These are phyloP conservation scores for Lachancea mirantina DNA, from an alignment of 805 yeast species.

Conservation along the genomic window DNA sequence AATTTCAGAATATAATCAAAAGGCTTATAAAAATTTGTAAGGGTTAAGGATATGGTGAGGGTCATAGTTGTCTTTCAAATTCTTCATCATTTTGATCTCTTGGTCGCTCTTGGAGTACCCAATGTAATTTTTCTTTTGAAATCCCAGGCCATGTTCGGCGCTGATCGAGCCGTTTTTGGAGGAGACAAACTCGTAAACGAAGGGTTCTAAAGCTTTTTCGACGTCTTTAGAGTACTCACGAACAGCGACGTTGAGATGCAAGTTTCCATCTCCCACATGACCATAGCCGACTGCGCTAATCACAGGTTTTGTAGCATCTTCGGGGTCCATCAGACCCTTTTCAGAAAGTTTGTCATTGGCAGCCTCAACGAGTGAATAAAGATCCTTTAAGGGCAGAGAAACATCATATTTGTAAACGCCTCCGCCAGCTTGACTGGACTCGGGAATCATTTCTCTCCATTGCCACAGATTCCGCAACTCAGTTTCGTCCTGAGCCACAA, in stretches of 20 bases:
- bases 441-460: slow-evolving; percentile 94
- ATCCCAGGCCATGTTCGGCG: slow-evolving; percentile 97
- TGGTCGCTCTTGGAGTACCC: slow-evolving; percentile 71
- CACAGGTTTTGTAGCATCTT: slow-evolving; percentile 58
- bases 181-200: slow-evolving; percentile 84
- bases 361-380: slow-evolving; percentile 78
- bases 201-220: slow-evolving; percentile 83
- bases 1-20: no score
- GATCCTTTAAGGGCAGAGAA: slow-evolving; percentile 73
- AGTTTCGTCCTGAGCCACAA: slow-evolving; percentile 90
- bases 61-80: slow-evolving; percentile 74
- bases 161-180: slow-evolving; percentile 75
- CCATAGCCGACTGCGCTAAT: slow-evolving; percentile 92
- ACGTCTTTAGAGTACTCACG: slow-evolving; percentile 73
- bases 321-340: slow-evolving; percentile 54
- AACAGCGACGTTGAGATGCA: slow-evolving; percentile 89
- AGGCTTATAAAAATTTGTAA: no score
- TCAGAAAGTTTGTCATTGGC: slow-evolving; percentile 54
- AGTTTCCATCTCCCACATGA: slow-evolving; percentile 96
- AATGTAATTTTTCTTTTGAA: slow-evolving; percentile 88
- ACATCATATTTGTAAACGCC: slow-evolving; percentile 98
- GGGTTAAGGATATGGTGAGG: slow-evolving; percentile 93
- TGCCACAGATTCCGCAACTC: slow-evolving; percentile 81
- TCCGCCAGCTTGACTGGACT: slow-evolving; percentile 76
- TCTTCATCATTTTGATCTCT: slow-evolving; percentile 70